Evolutionary conservation across 129 eudicot species (phyloP).

Genomic region (Flaveria robusta): DNA sequence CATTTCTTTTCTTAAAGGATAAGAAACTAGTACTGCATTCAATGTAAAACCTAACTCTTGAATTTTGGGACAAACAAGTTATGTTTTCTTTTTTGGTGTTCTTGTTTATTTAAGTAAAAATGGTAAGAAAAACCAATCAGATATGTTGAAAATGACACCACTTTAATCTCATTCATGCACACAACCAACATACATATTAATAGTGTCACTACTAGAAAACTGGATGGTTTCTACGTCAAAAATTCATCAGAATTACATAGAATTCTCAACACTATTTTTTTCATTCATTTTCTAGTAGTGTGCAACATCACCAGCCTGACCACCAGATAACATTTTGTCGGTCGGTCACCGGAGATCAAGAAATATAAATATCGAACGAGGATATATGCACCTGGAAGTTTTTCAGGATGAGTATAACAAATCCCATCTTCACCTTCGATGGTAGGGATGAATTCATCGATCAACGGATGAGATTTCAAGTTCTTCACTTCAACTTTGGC

Average conservation of each 20-base stretch:
- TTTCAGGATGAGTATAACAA: conserved; percentile 98
- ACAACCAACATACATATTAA: no score
- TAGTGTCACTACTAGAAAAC: no score
- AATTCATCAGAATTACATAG: no score
- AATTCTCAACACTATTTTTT: no score
- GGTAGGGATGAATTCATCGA: conserved; percentile 96
- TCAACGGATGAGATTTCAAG: conserved; percentile 85
- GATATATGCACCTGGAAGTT: conserved; percentile 77
- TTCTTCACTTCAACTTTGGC: conserved; percentile 93
- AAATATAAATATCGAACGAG: neutral
- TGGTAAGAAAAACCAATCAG: conserved; percentile 7
- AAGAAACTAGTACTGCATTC: conserved; percentile 19
- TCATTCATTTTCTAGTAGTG: no score
- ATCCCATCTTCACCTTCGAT: conserved; percentile 99
- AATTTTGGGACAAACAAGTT: conserved; percentile 35
- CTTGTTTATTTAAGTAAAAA: neutral
- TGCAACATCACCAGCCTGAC: neutral
- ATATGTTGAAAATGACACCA: neutral
- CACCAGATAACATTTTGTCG: neutral
- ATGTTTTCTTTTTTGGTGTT: conserved; percentile 26
- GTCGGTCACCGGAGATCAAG: conserved; percentile 3
- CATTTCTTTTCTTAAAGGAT: conserved; percentile 26
- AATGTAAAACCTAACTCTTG: conserved; percentile 42
- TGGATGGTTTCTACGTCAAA: no score
- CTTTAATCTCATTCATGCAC: conserved; percentile 7